These are phyloP conservation scores for Scedosporium boydii DNA, from an alignment of 2,329 filamentous ascomycete genomes.

Conservation along the genomic window DNA sequence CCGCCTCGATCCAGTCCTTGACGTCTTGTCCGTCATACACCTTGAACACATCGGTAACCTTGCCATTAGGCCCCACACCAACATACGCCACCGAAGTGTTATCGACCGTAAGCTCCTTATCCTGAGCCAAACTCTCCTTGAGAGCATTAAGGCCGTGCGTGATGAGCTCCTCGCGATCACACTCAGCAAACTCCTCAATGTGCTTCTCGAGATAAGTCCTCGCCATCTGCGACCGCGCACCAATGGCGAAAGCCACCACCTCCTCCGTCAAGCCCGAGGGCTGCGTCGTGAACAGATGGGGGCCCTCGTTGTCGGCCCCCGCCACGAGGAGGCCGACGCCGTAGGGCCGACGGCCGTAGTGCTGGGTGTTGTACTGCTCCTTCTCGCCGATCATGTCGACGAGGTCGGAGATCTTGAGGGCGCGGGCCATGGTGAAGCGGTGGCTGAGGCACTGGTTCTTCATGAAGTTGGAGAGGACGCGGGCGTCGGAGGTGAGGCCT, in stretches of 20 bases:
- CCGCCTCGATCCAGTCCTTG: slow-evolving; percentile 72
- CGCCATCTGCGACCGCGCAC: slow-evolving; percentile 93
- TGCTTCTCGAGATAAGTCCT: slow-evolving; percentile 93
- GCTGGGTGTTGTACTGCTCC: slow-evolving; percentile 95
- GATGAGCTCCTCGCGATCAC: slow-evolving; percentile 75
- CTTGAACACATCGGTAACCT: slow-evolving; percentile 66
- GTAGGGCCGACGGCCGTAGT: slow-evolving; percentile 86
- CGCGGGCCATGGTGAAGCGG: slow-evolving; percentile 89
- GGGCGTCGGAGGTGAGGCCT: slow-evolving; percentile 92
- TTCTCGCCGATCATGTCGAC: slow-evolving; percentile 90
- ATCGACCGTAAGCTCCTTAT: slow-evolving; percentile 94
- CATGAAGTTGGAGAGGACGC: slow-evolving; percentile 99
- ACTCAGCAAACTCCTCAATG: slow-evolving; percentile 70
- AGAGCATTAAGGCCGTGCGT: slow-evolving; percentile 82
- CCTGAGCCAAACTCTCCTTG: slow-evolving; percentile 92
- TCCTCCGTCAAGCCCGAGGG: slow-evolving; percentile 93
- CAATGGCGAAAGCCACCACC: slow-evolving; percentile 94
- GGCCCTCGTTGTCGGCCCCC: slow-evolving; percentile 86
- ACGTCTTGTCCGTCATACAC: slow-evolving; percentile 85
- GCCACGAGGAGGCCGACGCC: slow-evolving; percentile 82
- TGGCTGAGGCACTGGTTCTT: slow-evolving; percentile 97
- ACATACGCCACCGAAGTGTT: slow-evolving; percentile 90
- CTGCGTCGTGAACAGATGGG: slow-evolving; percentile 98
- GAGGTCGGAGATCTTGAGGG: slow-evolving; percentile 82
- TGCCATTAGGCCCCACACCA: slow-evolving; percentile 46